Conservation (phyloP, 331 rosid species). For the Malus hybrid region DNA sequence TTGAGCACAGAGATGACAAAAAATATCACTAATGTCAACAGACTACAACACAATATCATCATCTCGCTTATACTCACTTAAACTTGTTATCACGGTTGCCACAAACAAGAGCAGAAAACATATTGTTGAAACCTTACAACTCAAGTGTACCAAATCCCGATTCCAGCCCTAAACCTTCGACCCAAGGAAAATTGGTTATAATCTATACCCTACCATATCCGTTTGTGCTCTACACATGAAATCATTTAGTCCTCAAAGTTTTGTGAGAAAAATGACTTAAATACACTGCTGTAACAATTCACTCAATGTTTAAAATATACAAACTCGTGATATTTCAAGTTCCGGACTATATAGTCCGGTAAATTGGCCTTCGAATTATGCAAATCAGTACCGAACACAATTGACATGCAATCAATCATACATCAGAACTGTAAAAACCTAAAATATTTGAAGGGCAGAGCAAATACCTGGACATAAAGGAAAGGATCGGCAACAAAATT, state of each 20-base stretch:
- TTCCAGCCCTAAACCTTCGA: not conserved
- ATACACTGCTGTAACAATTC: not conserved
- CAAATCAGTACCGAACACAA: not conserved
- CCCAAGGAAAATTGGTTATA: not conserved
- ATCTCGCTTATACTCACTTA: not conserved
- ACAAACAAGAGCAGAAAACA: not conserved
- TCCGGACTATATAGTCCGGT: not conserved
- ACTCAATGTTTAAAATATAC: not conserved
- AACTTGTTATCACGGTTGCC: not conserved
- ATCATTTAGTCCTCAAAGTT: not conserved
- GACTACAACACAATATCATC: not conserved
- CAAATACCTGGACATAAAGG: constrained; percentile 65
- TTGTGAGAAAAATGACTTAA: not conserved
- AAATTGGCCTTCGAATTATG: not conserved
- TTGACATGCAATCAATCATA: not conserved
- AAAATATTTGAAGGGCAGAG: not conserved
- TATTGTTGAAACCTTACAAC: not conserved
- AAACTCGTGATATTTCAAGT: not conserved
- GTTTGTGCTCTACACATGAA: not conserved
- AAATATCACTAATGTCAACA: not conserved
- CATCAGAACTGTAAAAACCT: not conserved
- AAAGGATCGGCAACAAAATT: constrained; percentile 98
- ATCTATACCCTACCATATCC: not conserved
- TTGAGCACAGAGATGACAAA: not conserved
- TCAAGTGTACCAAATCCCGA: not conserved